Evolutionary conservation across 495 filamentous ascomycete species (phyloP), one percentile per base, ranked within the genome.

Genomic region (Neurospora discreta): DNA sequence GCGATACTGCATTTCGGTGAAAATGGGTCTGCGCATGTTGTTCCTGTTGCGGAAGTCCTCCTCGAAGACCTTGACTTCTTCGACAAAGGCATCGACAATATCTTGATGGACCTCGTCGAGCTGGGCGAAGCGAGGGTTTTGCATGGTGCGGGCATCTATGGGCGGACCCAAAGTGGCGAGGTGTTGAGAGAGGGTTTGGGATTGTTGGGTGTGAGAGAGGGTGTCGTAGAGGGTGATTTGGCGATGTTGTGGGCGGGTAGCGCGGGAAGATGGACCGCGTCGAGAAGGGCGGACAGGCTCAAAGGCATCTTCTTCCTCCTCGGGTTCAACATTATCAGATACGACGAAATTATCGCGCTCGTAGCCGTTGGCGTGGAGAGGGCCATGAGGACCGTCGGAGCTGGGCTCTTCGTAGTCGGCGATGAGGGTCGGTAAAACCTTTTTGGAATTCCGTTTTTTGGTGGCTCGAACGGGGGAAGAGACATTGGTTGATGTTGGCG

Each of bases 1-100:
- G 36, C 93, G 90, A 69, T 96, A 82, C 2, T 92, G 84, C 38
- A 85, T 85, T 75, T 97, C 93, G 1, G 90, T 90, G 78, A 98
- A 98, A 33, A 87, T 79, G 3, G 91, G 90, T 68, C 86, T 84
- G 13, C 90, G 88, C 23, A 92, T 82, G 13, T 81, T 78, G 46
- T 89, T 90, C 11, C 84, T 80, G 67, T 90, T 85, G 70, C 93
- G 85, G 36, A 98, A 82, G 70, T 89, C 84, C 73, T 90, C 87
- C 74, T 90, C 88, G 44, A 88, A 75, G 33, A 83, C 77, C 77
- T 90, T 91, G 0, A 92, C 94, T n/a, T 90, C 85, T 16, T 90
- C 85, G 13, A 96, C 85, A 68, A 97, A 89, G 69, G 85, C 83
- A 71, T 91, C 85, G 41, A 92, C 82, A 16, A 86, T 74, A 36